Base-by-base conservation (phyloP, 495 filamentous ascomycete genomes). In the Talaromyces proteolyticus region DNA sequence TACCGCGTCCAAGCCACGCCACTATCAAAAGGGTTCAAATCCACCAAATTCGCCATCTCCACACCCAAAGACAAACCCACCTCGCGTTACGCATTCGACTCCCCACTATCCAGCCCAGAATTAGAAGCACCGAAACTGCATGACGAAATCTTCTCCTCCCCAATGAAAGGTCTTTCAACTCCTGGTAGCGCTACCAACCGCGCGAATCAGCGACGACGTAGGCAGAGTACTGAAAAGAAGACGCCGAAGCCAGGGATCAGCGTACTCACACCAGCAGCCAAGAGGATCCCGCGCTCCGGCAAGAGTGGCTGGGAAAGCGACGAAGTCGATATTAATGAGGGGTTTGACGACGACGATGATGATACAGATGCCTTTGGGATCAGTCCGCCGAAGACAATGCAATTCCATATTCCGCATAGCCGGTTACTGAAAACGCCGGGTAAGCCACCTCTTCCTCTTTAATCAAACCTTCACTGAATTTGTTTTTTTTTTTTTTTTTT, bases 301-400 rank as follows among this genome's bases (percentile, higher is more conserved):
- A 71, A 74, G 38, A 76, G 78, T 17, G 67, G 63, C 11, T 91
- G 86, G 84, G 81, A 88, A 25, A 86, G 80, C 50, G 80, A 86
- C 37, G 70, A 75, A 3, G 49, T 43, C 20, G 74, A 78, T 52
- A 53, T 56, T 51, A 79, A 87, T 38, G 68, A 73, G 3, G 57
- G 57, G 37, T 47, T 54, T 26, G 78, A 83, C 37, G 80, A 79
- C 39, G 74, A 73, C 7, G 79, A 77, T 23, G 75, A 83, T 17
- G 70, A 79, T 2, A 80, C 82, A 37, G 76, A 76, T 2, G 69
- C 68, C 8, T 54, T 80, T 11, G 88, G 81, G 0, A 80, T 90
- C 56, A 95, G 89, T 58, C 93, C 94, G 29, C 93, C 93, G 0
- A 96, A 96, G 69, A 99, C 93, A 21, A 95, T 99, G 64, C 91